phyloP scores from a whole-genome alignment of 78 protist species.

The Dictyostelium intermedium region DNA sequence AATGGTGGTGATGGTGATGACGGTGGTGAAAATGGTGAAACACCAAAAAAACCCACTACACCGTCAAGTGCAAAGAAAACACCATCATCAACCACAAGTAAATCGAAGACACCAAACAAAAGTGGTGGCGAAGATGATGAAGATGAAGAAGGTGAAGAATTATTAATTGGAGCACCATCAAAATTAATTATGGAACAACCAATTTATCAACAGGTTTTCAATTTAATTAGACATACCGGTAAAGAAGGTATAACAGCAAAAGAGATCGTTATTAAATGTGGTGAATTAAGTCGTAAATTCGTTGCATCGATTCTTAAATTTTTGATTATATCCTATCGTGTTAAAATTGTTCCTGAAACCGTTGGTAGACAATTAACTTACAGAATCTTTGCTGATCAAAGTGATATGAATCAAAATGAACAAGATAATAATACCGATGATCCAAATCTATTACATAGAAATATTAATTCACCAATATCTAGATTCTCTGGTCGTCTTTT shows the following conservation, averaged over 20 bases:
- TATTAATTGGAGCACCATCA: neutral
- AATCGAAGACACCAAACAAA: neutral
- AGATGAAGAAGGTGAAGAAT: neutral
- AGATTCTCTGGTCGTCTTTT: neutral
- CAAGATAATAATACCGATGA: neutral
- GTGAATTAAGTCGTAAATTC: neutral
- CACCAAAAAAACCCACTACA: neutral
- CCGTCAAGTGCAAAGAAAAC: neutral
- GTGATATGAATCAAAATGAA: neutral
- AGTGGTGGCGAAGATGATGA: neutral
- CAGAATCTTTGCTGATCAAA: neutral
- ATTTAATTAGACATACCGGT: neutral
- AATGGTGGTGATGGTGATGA: neutral
- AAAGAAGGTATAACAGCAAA: neutral
- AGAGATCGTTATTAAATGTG: neutral
- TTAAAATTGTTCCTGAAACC: neutral
- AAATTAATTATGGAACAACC: neutral
- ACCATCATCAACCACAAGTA: neutral
- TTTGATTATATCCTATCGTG: neutral
- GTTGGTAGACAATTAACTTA: conserved; percentile 8
- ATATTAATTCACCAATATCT: neutral
- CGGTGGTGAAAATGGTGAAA: neutral
- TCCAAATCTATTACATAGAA: neutral
- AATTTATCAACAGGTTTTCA: neutral
- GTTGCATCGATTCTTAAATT: neutral